Evolutionary conservation across 2,329 filamentous ascomycete genomes (phyloP).

Genomic region (Xylaria polymorpha): DNA sequence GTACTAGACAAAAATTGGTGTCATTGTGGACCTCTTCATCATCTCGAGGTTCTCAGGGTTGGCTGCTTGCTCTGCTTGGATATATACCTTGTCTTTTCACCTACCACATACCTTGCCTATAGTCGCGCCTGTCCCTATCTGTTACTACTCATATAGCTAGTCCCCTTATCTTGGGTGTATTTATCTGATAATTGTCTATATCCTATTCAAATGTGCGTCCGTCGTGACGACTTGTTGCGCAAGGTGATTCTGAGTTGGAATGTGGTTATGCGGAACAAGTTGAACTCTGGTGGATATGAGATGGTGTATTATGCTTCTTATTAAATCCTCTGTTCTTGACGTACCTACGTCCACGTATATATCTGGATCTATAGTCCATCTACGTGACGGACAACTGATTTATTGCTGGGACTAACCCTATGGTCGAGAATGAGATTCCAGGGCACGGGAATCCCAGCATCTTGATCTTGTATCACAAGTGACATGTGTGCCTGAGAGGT

Average conservation of each 20-base stretch:
- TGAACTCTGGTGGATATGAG: neutral
- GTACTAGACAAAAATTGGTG: conserved; percentile 35
- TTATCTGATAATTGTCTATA: conserved; percentile 3
- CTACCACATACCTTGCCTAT: conserved; percentile 6
- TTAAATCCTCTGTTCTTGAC: neutral
- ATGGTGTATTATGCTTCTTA: neutral
- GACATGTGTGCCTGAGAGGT: neutral
- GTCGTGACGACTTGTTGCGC: neutral
- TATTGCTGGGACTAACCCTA: neutral
- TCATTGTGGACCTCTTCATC: conserved; percentile 9
- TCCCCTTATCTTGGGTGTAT: conserved; percentile 9
- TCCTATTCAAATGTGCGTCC: neutral
- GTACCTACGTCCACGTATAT: neutral
- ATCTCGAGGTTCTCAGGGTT: conserved; percentile 4
- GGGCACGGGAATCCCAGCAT: neutral
- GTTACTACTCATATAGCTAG: neutral
- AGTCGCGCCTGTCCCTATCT: conserved; percentile 23
- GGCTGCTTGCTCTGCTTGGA: conserved; percentile 19
- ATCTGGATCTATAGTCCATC: neutral
- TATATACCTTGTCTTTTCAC: conserved; percentile 23
- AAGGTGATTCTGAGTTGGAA: neutral
- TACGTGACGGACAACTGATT: neutral
- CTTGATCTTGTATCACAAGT: neutral
- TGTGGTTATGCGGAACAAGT: neutral
- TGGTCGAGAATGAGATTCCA: neutral